Evolutionary conservation across 306 rosid species (phyloP).

Genomic region (Astragalus glycyphyllos): DNA sequence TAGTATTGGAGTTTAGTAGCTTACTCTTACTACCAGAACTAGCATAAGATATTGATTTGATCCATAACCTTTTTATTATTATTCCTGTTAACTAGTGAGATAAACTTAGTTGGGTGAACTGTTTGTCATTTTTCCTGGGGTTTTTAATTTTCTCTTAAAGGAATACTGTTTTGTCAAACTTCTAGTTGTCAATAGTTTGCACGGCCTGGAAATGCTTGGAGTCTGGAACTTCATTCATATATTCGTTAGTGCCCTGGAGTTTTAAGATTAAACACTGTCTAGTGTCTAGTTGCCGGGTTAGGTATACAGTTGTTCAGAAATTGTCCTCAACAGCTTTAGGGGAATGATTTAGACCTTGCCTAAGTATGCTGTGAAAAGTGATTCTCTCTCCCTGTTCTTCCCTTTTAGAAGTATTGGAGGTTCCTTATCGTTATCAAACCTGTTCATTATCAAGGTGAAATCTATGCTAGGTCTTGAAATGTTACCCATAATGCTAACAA

Average conservation of each 20-base stretch:
- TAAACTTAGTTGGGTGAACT: neutral
- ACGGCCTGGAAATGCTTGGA: neutral
- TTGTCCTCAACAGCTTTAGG: neutral
- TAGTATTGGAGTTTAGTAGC: too few relatives aligned
- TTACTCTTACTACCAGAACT: too few relatives aligned
- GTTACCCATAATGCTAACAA: neutral
- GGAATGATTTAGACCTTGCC: neutral
- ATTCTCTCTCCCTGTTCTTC: neutral
- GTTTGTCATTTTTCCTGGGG: neutral
- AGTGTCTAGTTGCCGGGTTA: too few relatives aligned
- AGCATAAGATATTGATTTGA: too few relatives aligned
- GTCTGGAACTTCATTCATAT: neutral
- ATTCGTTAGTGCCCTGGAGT: neutral
- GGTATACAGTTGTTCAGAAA: neutral
- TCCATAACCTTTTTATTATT: too few relatives aligned
- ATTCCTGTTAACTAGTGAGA: neutral
- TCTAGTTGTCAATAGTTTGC: neutral
- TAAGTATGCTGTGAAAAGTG: conserved; percentile 1
- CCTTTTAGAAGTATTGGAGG: neutral
- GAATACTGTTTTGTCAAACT: neutral
- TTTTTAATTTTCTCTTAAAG: neutral
- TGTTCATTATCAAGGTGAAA: conserved; percentile 14
- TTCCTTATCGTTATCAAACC: neutral
- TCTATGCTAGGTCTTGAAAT: neutral
- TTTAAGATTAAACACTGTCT: neutral